Evolutionary conservation across 1,284 basidiomycete genomes (phyloP).

Genomic region (Serendipita sp.): DNA sequence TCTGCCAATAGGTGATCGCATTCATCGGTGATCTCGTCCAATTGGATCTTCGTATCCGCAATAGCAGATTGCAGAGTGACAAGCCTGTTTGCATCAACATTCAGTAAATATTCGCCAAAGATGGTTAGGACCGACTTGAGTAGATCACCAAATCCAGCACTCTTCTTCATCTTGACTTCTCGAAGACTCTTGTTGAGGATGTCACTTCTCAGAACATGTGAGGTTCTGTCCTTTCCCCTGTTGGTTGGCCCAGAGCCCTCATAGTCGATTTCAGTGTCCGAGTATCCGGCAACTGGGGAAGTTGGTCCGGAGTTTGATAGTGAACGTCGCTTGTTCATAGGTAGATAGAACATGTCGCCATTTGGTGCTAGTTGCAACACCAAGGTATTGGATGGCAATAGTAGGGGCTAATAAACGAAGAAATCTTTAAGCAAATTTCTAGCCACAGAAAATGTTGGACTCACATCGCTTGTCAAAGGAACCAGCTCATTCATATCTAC

Average conservation of each 20-base stretch:
- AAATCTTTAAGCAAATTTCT: conserved; percentile 11
- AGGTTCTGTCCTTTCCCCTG: conserved; percentile 5
- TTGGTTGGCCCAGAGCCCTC: conserved; percentile 7
- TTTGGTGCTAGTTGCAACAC: conserved; percentile 48
- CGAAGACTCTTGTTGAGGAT: conserved; percentile 21
- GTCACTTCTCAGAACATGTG: conserved; percentile 1
- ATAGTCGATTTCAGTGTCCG: conserved; percentile 41
- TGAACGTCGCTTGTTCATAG: conserved; percentile 20
- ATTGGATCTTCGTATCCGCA: conserved; percentile 46
- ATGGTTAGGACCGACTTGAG: conserved; percentile 37
- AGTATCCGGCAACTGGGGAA: conserved; percentile 37
- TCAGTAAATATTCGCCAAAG: conserved; percentile 3
- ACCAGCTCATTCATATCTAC: conserved; percentile 46
- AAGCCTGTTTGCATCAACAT: conserved; percentile 31
- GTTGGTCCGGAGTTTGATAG: conserved; percentile 35
- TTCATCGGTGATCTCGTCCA: conserved; percentile 37
- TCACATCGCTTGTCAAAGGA: conserved; percentile 48
- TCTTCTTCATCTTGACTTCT: conserved; percentile 23
- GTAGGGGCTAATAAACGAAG: conserved; percentile 27
- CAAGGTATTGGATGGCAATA: conserved; percentile 58
- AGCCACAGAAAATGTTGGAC: conserved; percentile 17
- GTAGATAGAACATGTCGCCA: conserved; percentile 43
- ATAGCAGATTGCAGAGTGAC: conserved; percentile 56
- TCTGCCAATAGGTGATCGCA: conserved; percentile 37
- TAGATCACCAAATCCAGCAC: conserved; percentile 52